Evolutionary conservation across 495 filamentous ascomycete species (phyloP).

Genomic region (Geoglossum glabrum): DNA sequence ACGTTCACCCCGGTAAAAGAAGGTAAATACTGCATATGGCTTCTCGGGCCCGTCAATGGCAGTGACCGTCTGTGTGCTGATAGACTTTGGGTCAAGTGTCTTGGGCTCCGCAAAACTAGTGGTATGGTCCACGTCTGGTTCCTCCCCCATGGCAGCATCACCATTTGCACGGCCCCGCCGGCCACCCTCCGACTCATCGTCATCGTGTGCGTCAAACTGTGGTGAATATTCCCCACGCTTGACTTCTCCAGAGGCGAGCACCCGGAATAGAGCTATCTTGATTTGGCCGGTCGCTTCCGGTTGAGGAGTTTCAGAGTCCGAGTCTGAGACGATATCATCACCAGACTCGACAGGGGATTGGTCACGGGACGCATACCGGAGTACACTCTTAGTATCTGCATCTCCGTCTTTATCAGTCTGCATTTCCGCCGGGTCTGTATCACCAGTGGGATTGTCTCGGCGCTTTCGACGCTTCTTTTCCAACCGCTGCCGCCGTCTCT

Average conservation of each 20-base stretch:
- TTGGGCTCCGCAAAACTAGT: constrained; percentile 98
- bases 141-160: constrained; percentile 22
- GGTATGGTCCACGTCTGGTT: constrained; percentile 78
- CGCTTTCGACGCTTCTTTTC: constrained; percentile 65
- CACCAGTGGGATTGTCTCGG: constrained; percentile 18
- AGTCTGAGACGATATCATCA: constrained; percentile 40
- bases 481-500: constrained; percentile 66
- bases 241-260: constrained; percentile 89
- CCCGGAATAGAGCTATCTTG: constrained; percentile 90
- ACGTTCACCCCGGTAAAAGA: constrained; percentile 94
- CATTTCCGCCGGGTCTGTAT: constrained; percentile 16
- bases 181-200: constrained; percentile 23
- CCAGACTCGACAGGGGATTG: constrained; percentile 41
- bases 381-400: constrained; percentile 36
- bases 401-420: constrained; percentile 30
- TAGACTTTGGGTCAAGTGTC: constrained; percentile 85
- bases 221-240: constrained; percentile 94
- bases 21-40: constrained; percentile 93
- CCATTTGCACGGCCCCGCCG: constrained; percentile 26
- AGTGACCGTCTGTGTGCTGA: constrained; percentile 94
- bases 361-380: constrained; percentile 58
- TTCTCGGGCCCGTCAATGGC: constrained; percentile 92
- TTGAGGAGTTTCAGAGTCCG: constrained; percentile 62
- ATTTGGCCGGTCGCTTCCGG: constrained; percentile 95
- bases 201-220: constrained; percentile 92